Evolutionary conservation across 148 eudicot genomes (phyloP), one percentile per base, ranked within the genome.

Genomic region (Agrostemma githago): DNA sequence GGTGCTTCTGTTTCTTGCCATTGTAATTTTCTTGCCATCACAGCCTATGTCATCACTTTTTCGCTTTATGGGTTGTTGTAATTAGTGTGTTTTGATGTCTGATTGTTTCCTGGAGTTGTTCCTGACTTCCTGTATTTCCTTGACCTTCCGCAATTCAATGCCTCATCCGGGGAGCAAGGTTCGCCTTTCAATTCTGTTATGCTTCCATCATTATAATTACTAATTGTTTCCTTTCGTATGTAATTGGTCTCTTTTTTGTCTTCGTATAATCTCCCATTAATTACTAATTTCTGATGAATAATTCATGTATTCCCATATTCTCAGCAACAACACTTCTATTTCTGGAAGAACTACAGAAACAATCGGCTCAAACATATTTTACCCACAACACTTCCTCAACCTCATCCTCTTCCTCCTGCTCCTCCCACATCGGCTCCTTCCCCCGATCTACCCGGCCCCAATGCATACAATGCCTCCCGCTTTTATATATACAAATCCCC

Each of bases 131-230:
- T 95, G 48, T 90, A 72, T 83, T 95, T 95, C 79, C 97, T 92
- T n/a, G 93, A 90, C 80, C 77, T 95, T 92, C 74, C 88, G 97
- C 42, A 84, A 74, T 74, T 96, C 97, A 67, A 88, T 95, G 97
- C 97, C 97, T 41, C 96, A 92, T 89, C 99, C 99, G 65, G 92
- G 81, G 53, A 95, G 79, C 90, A 95, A 95, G 96, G 98, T 94
- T 68, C 34, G 38, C 71, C 21, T 67, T 43, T 77, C 59, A 38
- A 12, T 62, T 57, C 54, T 74, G 12, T 20, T 67, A 34, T 61
- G 75, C 17, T 39, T 34, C 19, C 34, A 66, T 17, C n/a, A 72
- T 21, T 42, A 34, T 10, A 67, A 37, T 7, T 46, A 14, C 34
- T 51, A 0, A 48, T 48, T 6, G 2, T 48, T 48, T 3, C 54